phyloP scores from a whole-genome alignment of 2,329 filamentous ascomycete species.

The Fusarium sp. region DNA sequence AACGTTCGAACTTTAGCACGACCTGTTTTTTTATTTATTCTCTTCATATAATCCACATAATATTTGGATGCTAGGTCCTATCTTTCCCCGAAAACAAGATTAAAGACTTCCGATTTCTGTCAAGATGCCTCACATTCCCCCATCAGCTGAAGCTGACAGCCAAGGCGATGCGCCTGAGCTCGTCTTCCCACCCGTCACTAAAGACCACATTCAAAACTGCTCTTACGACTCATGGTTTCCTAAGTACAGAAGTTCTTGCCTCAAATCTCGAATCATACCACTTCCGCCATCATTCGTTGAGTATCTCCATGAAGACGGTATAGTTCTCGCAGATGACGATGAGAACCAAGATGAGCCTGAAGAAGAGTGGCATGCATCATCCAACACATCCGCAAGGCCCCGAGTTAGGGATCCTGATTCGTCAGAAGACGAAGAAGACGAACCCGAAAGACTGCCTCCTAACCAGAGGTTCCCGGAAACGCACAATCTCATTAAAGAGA shows the following conservation, averaged over 20 bases:
- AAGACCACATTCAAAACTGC: constrained; percentile 91
- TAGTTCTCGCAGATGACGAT: constrained; percentile 81
- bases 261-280: constrained; percentile 87
- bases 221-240: constrained; percentile 95
- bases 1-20: constrained; percentile 15
- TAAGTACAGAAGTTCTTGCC: constrained; percentile 82
- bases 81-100: neutral
- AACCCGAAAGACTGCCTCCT: constrained; percentile 57
- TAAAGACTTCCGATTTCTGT: neutral
- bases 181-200: constrained; percentile 85
- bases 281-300: constrained; percentile 80
- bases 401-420: constrained; percentile 59
- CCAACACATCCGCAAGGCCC: constrained; percentile 44
- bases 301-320: constrained; percentile 93
- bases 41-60: neutral
- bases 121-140: constrained; percentile 53
- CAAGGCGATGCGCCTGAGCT: constrained; percentile 52
- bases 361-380: constrained; percentile 61
- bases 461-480: constrained; percentile 75
- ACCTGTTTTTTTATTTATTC: neutral
- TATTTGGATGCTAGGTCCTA: neutral
- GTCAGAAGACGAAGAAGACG: constrained; percentile 62
- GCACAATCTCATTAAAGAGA: constrained; percentile 80
- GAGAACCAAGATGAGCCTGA: constrained; percentile 67
- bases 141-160: constrained; percentile 12